Evolutionary conservation across 2,329 filamentous ascomycete genomes (phyloP).

Genomic region (Colletotrichum liriopes): DNA sequence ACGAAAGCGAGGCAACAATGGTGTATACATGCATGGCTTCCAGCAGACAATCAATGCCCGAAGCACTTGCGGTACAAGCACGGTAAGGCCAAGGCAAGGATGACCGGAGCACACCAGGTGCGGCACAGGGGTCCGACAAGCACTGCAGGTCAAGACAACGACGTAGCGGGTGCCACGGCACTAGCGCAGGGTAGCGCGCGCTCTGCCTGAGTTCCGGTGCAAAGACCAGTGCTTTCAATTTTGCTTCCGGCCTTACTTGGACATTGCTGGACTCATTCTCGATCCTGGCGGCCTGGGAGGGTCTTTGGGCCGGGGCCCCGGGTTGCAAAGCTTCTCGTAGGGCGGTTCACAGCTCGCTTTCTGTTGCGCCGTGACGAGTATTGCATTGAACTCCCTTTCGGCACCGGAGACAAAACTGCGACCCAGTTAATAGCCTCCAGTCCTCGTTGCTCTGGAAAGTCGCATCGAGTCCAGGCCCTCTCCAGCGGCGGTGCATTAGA

Average conservation of each 20-base stretch:
- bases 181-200: slow-evolving; percentile 23
- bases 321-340: background rate
- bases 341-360: background rate
- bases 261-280: background rate
- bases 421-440: background rate
- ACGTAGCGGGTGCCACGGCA: slow-evolving; percentile 31
- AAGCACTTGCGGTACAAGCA: background rate
- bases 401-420: background rate
- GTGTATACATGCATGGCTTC: background rate
- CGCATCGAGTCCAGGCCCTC: slow-evolving; percentile 6
- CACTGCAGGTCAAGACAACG: slow-evolving; percentile 30
- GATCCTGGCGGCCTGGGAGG: no score
- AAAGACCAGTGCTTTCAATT: background rate
- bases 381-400: background rate
- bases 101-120: background rate
- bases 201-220: background rate
- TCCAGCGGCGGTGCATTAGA: background rate
- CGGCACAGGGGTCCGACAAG: slow-evolving; percentile 28
- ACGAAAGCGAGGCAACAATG: background rate
- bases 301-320: background rate
- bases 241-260: background rate
- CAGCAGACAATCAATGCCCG: slow-evolving; percentile 4
- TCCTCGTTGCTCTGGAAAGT: background rate
- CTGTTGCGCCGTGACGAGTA: background rate
- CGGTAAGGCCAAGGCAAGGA: background rate